Base-by-base conservation (phyloP, 2,329 filamentous ascomycete species). In the Colletotrichum sp. region DNA sequence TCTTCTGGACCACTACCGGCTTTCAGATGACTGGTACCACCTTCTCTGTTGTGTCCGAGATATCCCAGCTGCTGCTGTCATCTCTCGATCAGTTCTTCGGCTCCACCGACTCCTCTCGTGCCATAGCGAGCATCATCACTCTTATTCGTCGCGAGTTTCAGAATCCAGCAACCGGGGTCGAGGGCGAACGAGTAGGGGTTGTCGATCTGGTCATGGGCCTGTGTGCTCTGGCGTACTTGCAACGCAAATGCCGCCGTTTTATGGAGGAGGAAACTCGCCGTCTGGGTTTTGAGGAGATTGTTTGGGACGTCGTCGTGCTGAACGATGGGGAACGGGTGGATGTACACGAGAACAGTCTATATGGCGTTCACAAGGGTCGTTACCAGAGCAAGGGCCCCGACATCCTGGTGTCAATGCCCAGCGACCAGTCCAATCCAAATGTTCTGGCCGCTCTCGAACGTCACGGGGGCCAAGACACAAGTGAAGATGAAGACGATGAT, bases 221-320 rank as follows among this genome's bases (percentile, higher is more conserved):
- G 8, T 90, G 89, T 75, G 91, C 91, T 16, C 83, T 94, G 71
- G 91, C 91, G 6, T 91, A 93, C 73, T 83, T 94, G 26, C 92
- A 93, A 79, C 86, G 87, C 69, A 88, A 87, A 80, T 92, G 90
- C 75, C 87, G 87, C 68, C 88, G 86, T 58, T 84, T 87, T 36
- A 85, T 88, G 8, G 87, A 89, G 24, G 87, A 89, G 64, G 89
- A 92, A 78, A 83, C 81, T 8, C 84, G 85, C 28, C 84, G 86
- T 2, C 83, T 87, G 9, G 84, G 85, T 13, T 85, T 86, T 21
- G 90, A 93, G 72, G 90, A 93, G 76, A 83, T 91, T 3, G 85
- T 94, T 10, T 94, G 92, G 92, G 92, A 94, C 79, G 89, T 93
- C 5, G 91, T 94, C 9, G 90, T 94, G 0, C 84, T 93, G 18